Evolutionary conservation across 1,284 basidiomycete species (phyloP).

Genomic region (Rhizopogon parksii): DNA sequence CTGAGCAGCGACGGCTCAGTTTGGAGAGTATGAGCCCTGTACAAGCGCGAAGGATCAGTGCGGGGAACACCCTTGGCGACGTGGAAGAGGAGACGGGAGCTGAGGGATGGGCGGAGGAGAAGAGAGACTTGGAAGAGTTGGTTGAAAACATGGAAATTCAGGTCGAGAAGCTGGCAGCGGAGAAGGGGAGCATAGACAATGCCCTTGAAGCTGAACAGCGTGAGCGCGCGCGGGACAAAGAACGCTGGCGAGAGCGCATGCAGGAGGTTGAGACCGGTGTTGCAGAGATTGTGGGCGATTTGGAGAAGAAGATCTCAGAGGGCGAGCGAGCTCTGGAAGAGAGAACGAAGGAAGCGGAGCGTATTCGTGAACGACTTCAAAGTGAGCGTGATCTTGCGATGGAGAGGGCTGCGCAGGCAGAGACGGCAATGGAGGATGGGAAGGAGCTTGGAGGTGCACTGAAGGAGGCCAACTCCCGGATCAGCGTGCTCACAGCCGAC

Average conservation of each 20-base stretch:
- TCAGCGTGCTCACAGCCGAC: conserved; percentile 46
- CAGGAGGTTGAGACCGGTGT: conserved; percentile 62
- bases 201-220: conserved; percentile 45
- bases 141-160: conserved; percentile 46
- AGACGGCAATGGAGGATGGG: conserved; percentile 49
- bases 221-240: conserved; percentile 56
- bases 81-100: conserved; percentile 54
- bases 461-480: conserved; percentile 54
- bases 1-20: conserved; percentile 14
- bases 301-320: conserved; percentile 49
- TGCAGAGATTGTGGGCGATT: conserved; percentile 52
- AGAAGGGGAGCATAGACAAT: conserved; percentile 34
- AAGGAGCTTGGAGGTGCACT: conserved; percentile 61
- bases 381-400: conserved; percentile 49
- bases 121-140: conserved; percentile 37
- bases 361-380: conserved; percentile 35
- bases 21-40: conserved; percentile 19
- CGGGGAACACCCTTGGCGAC: conserved; percentile 44
- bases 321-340: conserved; percentile 45
- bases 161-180: conserved; percentile 32
- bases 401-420: conserved; percentile 55
- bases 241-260: conserved; percentile 63
- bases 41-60: conserved; percentile 40
- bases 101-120: conserved; percentile 62
- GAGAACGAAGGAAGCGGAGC: conserved; percentile 38